phyloP scores from a whole-genome alignment of 345 rosid genomes.

The Heritiera fomes region DNA sequence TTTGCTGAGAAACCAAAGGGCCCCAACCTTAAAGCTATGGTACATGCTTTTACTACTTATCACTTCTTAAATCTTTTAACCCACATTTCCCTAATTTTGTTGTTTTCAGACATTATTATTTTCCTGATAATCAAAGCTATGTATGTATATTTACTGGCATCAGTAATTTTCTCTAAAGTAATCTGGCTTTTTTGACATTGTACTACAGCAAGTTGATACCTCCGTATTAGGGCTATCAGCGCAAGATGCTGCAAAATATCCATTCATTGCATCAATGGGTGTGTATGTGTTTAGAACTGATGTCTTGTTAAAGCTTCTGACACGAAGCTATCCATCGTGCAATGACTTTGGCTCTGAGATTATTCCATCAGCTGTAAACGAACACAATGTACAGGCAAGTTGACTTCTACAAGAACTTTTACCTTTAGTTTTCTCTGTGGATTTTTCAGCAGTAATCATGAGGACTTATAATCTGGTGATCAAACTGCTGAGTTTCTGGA shows the following conservation, averaged over 20 bases:
- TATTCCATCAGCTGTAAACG: slow-evolving; percentile 63
- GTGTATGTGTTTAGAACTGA: slow-evolving; percentile 76
- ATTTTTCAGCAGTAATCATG: background rate
- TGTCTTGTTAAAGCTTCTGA: slow-evolving; percentile 69
- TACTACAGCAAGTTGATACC: slow-evolving; percentile 71
- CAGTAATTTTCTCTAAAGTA: slow-evolving; percentile 14
- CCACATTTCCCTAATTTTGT: slow-evolving; percentile 1
- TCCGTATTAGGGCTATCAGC: slow-evolving; percentile 63
- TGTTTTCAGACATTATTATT: background rate
- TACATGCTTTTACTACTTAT: slow-evolving; percentile 20
- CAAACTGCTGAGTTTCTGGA: slow-evolving; percentile 20
- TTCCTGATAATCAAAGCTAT: background rate
- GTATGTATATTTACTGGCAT: background rate
- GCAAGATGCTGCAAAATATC: slow-evolving; percentile 50
- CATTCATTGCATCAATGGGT: slow-evolving; percentile 94
- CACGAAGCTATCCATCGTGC: slow-evolving; percentile 58
- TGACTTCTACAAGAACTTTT: background rate
- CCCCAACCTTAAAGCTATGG: slow-evolving; percentile 67
- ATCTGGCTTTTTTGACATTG: background rate
- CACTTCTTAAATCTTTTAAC: slow-evolving; percentile 18
- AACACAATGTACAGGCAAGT: slow-evolving; percentile 71
- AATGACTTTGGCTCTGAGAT: slow-evolving; percentile 90
- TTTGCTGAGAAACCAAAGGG: slow-evolving; percentile 86
- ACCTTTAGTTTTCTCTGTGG: background rate
- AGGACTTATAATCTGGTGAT: slow-evolving; percentile 8